Percentiles rank a stretch among this genome's conserved stretches.
Conservation (phyloP, 345 rosid species). For the Lumnitzera racemosa region DNA sequence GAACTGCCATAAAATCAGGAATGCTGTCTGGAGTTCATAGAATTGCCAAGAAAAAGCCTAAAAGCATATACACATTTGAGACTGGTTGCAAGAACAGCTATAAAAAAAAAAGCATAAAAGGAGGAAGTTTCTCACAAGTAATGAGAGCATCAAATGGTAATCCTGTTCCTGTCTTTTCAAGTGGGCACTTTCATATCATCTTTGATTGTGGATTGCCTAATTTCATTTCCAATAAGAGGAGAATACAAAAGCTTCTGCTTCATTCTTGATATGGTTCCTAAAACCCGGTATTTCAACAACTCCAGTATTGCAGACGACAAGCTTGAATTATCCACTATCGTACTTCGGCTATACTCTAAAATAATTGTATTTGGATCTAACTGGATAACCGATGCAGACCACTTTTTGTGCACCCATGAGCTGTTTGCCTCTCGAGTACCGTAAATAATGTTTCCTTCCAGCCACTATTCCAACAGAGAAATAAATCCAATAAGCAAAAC, state of each 20-base stretch:
- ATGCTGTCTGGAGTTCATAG: too few species aligned
- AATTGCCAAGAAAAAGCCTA: too few species aligned
- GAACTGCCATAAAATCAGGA: too few species aligned
- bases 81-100: too few species aligned
- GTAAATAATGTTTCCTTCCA: conserved; percentile 45
- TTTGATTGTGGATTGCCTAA: conserved; percentile 1
- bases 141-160: conserved; percentile 9
- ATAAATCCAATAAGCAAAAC: not conserved
- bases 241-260: conserved; percentile 19
- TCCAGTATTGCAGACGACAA: conserved; percentile 37
- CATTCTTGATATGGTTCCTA: conserved; percentile 12
- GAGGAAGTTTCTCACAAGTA: conserved; percentile 24
- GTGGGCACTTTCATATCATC: conserved; percentile 33
- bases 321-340: conserved; percentile 36
- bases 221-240: conserved; percentile 18
- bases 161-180: conserved; percentile 8
- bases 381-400: conserved; percentile 52
- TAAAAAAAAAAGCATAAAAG: not conserved
- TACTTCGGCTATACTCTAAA: conserved; percentile 56
- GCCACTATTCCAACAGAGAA: conserved; percentile 39
- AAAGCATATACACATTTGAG: too few species aligned
- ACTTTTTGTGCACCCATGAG: conserved; percentile 52
- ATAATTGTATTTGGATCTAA: conserved; percentile 74
- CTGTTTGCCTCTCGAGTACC: conserved; percentile 32
- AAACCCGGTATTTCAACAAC: conserved; percentile 27